Base-by-base conservation (phyloP, 345 rosid genomes). In the Pseudoturritis turrita region DNA sequence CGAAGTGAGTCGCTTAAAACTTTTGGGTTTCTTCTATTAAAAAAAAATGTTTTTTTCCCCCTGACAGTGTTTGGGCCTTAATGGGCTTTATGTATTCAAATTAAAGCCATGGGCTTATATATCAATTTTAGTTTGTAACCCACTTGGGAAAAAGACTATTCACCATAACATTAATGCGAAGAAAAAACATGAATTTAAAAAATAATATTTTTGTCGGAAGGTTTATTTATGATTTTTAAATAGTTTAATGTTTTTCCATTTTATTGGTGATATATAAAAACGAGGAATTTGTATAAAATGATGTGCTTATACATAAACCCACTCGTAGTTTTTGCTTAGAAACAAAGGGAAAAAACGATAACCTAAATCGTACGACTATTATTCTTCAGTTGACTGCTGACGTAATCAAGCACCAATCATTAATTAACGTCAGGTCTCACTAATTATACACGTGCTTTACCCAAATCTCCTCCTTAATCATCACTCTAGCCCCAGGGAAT, bases 391-490 rank as follows among this genome's bases (percentile, higher is more conserved):
- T 73, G 66, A 65, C 59, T 57, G 61, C 9, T 47, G 43, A 65
- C 53, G 67, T 65, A 65, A 73, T 44, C 15, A 0, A 23, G 43
- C 70, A 73, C 33, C 18, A 44, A 64, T 74, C 53, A 57, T 49
- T 49, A 65, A 33, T 29, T 19, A 53, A 39, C 57, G 49, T 53
- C 56, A 53, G 39, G 19, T 21, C 36, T 23, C 55, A 8, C 49
- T 63, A 36, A 55, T 47, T 46, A 73, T 0, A 73, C 65, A 73
- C 77, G 65, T 65, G 58, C 9, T 46, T 73, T 45, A 23, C 40
- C 51, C 1, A 18, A 29, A 29, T 28, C 22, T 43, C 49, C 56
- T 35, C 44, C 77, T 65, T 65, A 56, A 73, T 73, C 18, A 53
- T 60, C n/a, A 62, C 69, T 44, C 64, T 13, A 19, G 29, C 36